Evolutionary conservation across 2,329 filamentous ascomycete genomes (phyloP).

Genomic region (Fusarium sp.): DNA sequence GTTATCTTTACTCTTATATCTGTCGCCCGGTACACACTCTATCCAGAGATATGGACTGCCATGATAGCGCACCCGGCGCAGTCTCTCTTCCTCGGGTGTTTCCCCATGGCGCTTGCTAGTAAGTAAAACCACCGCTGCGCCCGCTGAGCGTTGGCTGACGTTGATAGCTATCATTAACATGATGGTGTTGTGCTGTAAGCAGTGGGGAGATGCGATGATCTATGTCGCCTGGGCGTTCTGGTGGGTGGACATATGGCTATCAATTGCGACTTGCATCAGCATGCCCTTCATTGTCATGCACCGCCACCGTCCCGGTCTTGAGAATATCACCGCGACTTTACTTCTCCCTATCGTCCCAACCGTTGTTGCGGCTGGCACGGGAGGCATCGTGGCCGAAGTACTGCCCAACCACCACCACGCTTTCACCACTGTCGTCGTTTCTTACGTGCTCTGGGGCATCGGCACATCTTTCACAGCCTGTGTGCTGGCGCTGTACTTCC

Average conservation of each 20-base stretch:
- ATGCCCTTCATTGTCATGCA: constrained; percentile 69
- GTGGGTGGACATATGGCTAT: constrained; percentile 68
- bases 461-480: constrained; percentile 70
- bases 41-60: constrained; percentile 73
- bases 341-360: constrained; percentile 76
- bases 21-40: constrained; percentile 71
- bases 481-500: constrained; percentile 77
- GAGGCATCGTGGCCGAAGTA: constrained; percentile 72
- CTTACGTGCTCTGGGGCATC: constrained; percentile 77
- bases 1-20: constrained; percentile 66
- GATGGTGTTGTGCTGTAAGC: constrained; percentile 70
- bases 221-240: constrained; percentile 69
- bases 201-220: constrained; percentile 72
- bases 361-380: constrained; percentile 74
- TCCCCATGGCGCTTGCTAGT: constrained; percentile 77
- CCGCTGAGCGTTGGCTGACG: constrained; percentile 14
- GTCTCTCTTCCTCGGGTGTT: constrained; percentile 75
- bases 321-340: constrained; percentile 73
- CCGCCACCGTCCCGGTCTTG: constrained; percentile 61
- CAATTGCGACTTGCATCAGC: constrained; percentile 66
- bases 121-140: constrained; percentile 21
- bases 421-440: constrained; percentile 72
- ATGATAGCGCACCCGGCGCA: constrained; percentile 77
- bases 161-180: constrained; percentile 70
- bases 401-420: constrained; percentile 68